A percentile compares a stretch with the other conserved stretches of the same genome.
phyloP scores from a whole-genome alignment of 2,329 filamentous ascomycete genomes.

The Ophiostoma sp. region DNA sequence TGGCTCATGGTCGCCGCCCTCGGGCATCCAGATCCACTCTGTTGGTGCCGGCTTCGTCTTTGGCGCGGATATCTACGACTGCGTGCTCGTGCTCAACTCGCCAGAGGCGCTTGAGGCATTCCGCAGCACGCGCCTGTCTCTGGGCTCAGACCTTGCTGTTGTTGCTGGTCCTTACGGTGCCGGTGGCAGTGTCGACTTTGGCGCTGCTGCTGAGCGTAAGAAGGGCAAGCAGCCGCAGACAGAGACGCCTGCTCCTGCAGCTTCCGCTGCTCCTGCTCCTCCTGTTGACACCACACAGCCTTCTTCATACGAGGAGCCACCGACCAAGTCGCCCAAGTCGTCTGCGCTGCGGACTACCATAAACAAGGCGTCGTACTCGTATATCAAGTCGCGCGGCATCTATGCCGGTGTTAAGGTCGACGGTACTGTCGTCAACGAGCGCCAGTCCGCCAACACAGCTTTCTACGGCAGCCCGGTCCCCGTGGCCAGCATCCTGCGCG shows the following conservation, averaged over 20 bases:
- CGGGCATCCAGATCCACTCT: constrained; percentile 74
- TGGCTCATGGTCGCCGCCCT: constrained; percentile 66
- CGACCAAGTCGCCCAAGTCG: constrained; percentile 22
- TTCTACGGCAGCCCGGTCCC: constrained; percentile 66
- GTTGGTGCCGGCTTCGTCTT: constrained; percentile 73
- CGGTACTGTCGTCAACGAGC: constrained; percentile 78
- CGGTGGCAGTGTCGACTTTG: constrained; percentile 47
- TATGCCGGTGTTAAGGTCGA: constrained; percentile 84
- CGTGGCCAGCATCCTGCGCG: constrained; percentile 44
- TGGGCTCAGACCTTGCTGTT: constrained; percentile 73
- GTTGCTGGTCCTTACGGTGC: constrained; percentile 64
- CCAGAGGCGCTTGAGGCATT: constrained; percentile 70
- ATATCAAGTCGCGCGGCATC: constrained; percentile 83
- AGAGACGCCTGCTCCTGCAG: constrained; percentile 17
- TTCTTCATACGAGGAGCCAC: constrained; percentile 13
- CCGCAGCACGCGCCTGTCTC: constrained; percentile 64
- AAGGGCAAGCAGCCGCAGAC: constrained; percentile 29
- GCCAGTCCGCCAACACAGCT: constrained; percentile 78
- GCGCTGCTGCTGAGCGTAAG: constrained; percentile 29
- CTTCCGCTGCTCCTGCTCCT: neutral
- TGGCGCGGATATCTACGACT: constrained; percentile 84
- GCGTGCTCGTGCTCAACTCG: constrained; percentile 79
- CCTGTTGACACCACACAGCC: neutral
- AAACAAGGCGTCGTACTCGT: constrained; percentile 48
- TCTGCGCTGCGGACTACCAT: constrained; percentile 31